Base-by-base conservation (phyloP, 2,329 filamentous ascomycete genomes). In the Apiospora rasikravindrae region DNA sequence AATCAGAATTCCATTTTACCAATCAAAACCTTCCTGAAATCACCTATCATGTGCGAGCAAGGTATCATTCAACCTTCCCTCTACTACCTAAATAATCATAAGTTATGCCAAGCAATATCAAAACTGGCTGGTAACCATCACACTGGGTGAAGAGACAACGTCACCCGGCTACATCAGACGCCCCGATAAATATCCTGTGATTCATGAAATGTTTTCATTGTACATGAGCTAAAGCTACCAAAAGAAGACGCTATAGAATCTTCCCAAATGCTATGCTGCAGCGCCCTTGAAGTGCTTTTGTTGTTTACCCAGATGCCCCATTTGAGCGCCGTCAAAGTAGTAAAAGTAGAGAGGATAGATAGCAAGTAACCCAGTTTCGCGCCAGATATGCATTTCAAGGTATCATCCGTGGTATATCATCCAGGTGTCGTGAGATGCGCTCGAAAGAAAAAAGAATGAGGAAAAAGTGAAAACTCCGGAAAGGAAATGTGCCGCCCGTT, bases 241-340 rank as follows among this genome's bases (percentile, higher is more conserved):
- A 11, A 64, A 64, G 57, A 24, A 40, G 57, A 64, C 57, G 57
- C 57, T 64, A 64, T 40, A 33, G 33, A 64, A 10, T 14, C 40
- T 40, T 19, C 33, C 57, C 57, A 37, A 37, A 64, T 64, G 57
- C 57, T 64, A 64, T 64, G 57, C 57, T 64, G 57, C 40, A 64
- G 57, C 57, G 33, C 29, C 57, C 19, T 19, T 40, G 57, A 64
- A 40, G 57, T 40, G 57, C 33, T 64, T 64, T 64, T 64, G 57
- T 64, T n/a, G 16, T 47, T 47, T 37, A 40, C 33, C 57, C 33
- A 8, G 26, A 29, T 37, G 22, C 51, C 53, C 29, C 29, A 49
- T 49, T 64, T n/a, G 57, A 64, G 33, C 57, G 57, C 57, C 57
- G 57, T 29, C 33, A 40, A 24, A 29, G 13, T 42, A 42, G 40